These are phyloP conservation scores for Teratosphaeria epicoccoides DNA, from an alignment of 2,329 filamentous ascomycete genomes.

Conservation along the genomic window DNA sequence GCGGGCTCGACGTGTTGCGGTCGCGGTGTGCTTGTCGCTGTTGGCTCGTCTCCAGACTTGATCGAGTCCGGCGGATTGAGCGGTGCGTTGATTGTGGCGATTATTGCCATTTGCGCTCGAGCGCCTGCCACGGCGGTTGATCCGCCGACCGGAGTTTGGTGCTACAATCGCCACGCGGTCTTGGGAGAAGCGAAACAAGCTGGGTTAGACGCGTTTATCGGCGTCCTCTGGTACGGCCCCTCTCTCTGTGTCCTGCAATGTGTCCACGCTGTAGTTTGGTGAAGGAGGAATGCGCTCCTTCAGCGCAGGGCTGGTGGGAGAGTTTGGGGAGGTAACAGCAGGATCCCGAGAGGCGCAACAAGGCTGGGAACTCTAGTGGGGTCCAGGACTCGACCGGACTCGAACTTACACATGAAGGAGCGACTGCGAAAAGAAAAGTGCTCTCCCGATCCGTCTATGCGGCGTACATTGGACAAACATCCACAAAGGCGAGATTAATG, in stretches of 20 bases:
- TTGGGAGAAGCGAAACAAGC: not conserved
- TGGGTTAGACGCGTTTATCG: not conserved
- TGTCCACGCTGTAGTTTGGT: not conserved
- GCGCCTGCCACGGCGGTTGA: slow-evolving; percentile 7
- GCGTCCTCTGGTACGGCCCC: not conserved
- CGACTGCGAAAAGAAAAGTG: not conserved
- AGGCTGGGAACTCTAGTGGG: not conserved
- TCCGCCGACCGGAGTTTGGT: slow-evolving; percentile 5
- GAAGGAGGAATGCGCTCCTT: not conserved
- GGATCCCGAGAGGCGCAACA: not conserved
- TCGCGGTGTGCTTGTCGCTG: slow-evolving; percentile 45
- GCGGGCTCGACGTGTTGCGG: slow-evolving; percentile 32
- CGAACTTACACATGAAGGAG: not conserved
- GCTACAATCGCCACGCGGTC: slow-evolving; percentile 8
- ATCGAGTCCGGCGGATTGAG: slow-evolving; percentile 30
- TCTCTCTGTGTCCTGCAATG: not conserved
- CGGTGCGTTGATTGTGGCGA: slow-evolving; percentile 25
- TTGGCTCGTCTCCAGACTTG: slow-evolving; percentile 42
- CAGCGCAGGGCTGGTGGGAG: not conserved
- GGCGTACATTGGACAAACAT: not conserved
- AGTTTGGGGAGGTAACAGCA: not conserved
- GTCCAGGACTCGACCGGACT: not conserved
- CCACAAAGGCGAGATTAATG: too few relatives aligned
- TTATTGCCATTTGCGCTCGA: slow-evolving; percentile 26
- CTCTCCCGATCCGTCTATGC: not conserved